Evolutionary conservation across 768 basidiomycete species (phyloP), one percentile per base, ranked within the genome.

Genomic region (Piloderma croceum): DNA sequence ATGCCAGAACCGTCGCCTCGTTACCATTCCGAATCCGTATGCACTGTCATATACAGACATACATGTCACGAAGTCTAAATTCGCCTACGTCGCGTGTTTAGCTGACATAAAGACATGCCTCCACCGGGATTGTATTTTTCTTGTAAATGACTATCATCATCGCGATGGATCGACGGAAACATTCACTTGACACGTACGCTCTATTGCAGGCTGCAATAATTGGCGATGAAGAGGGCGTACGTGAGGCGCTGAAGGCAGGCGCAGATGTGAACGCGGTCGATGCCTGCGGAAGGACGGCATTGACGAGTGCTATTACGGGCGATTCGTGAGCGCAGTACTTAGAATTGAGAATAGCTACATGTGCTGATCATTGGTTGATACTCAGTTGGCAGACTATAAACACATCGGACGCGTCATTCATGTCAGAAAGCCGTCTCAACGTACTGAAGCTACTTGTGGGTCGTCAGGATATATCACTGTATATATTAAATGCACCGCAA

Each of bases 401-500:
- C 75, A 74, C 79, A 71, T 74, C 71, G 42, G 73, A 81, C 76
- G 77, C 80, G 75, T 79, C 77, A 3, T 79, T 77, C 48, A 68
- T 77, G 69, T 77, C 76, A 0, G 58, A 61, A 37, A 65, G 62
- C 46, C 80, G 83, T 31, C 63, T 87, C 36, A 61, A 70, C 31
- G 68, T 76, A 32, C 72, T 89, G 42, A 72, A 71, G 41, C 64
- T 69, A 13, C 64, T 87, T 19, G 60, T 79, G 12, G 60, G 57
- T 7, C 79, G 78, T 42, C 70, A 73, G 2, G 68, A 78, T 34
- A 71, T 81, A 10, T 79, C 83, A 7, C 65, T 90, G 11, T 73
- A 73, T 54, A 79, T 82, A 13, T 64, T 90, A 31, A 89, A 90
- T 56, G 77, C 80, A n/a, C 80, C 85, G 0, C 81, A 82, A 38